These are phyloP conservation scores for Mycena indigotica DNA, from an alignment of 768 basidiomycete species.

Conservation along the genomic window DNA sequence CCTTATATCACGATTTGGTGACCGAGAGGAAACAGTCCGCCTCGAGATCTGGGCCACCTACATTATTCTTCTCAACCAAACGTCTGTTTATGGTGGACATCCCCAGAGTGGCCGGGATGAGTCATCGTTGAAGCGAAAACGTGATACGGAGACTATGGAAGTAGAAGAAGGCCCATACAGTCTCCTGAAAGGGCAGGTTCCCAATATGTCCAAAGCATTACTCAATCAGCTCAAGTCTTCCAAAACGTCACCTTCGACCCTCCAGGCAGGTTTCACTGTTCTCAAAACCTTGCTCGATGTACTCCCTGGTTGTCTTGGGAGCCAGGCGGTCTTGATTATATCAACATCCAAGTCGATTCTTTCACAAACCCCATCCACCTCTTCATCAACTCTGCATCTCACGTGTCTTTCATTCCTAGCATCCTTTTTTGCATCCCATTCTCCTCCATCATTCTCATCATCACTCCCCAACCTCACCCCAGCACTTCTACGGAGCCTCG, in stretches of 20 bases:
- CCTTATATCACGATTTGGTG: slow-evolving; percentile 88
- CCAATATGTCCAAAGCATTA: slow-evolving; percentile 75
- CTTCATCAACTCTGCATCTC: slow-evolving; percentile 80
- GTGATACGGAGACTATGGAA: slow-evolving; percentile 75
- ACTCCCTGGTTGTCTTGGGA: slow-evolving; percentile 79
- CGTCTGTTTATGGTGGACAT: slow-evolving; percentile 72
- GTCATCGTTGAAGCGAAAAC: slow-evolving; percentile 66
- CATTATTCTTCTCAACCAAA: slow-evolving; percentile 79
- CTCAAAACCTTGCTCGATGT: slow-evolving; percentile 76
- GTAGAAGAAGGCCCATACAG: slow-evolving; percentile 72
- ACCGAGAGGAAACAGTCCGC: slow-evolving; percentile 93
- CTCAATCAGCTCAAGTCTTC: slow-evolving; percentile 83
- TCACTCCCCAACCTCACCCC: slow-evolving; percentile 72
- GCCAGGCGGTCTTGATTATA: slow-evolving; percentile 64
- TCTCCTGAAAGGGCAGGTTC: slow-evolving; percentile 75
- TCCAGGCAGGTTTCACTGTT: slow-evolving; percentile 85
- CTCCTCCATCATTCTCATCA: slow-evolving; percentile 56
- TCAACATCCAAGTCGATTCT: slow-evolving; percentile 66
- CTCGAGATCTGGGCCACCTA: slow-evolving; percentile 93
- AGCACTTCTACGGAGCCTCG: slow-evolving; percentile 70
- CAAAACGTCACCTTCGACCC: slow-evolving; percentile 73
- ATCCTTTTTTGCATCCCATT: slow-evolving; percentile 75
- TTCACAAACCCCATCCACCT: slow-evolving; percentile 68
- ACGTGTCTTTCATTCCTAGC: slow-evolving; percentile 85
- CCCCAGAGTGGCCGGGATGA: slow-evolving; percentile 54